phyloP scores from a whole-genome alignment of 1,284 basidiomycete species.

The Somion occarium region DNA sequence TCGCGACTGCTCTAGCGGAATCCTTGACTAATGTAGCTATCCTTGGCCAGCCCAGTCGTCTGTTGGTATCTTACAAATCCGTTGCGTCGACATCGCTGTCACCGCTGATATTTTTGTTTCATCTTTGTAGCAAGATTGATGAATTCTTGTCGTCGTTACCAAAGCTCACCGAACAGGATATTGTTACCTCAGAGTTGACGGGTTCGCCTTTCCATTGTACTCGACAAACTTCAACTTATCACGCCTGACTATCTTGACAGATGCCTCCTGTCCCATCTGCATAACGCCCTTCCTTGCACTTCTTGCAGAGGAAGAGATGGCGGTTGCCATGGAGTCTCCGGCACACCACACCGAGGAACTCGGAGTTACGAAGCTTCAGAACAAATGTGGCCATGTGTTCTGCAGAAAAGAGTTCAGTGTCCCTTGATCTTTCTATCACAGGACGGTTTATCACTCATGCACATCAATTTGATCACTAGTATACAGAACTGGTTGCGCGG shows the following conservation, averaged over 20 bases:
- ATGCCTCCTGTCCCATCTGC: slow-evolving; percentile 68
- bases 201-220: slow-evolving; percentile 24
- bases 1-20: not conserved
- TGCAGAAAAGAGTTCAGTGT: slow-evolving; percentile 64
- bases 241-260: slow-evolving; percentile 37
- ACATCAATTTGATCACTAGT: slow-evolving; percentile 30
- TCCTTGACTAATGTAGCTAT: not conserved
- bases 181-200: slow-evolving; percentile 30
- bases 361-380: slow-evolving; percentile 57
- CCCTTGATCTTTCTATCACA: not conserved
- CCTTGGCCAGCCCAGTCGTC: not conserved
- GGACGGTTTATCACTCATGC: too few relatives aligned
- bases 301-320: slow-evolving; percentile 69
- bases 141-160: slow-evolving; percentile 35
- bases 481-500: slow-evolving; percentile 60
- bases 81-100: too few relatives aligned
- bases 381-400: slow-evolving; percentile 67
- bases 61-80: not conserved
- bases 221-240: not conserved
- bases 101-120: not conserved
- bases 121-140: slow-evolving; percentile 13
- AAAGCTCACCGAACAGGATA: slow-evolving; percentile 38
- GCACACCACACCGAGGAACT: slow-evolving; percentile 61
- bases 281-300: slow-evolving; percentile 57
- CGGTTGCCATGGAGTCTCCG: slow-evolving; percentile 68